Evolutionary conservation across 2,329 filamentous ascomycete genomes (phyloP), one percentile per base, ranked within the genome.

Genomic region (Tetracladium maxilliforme): DNA sequence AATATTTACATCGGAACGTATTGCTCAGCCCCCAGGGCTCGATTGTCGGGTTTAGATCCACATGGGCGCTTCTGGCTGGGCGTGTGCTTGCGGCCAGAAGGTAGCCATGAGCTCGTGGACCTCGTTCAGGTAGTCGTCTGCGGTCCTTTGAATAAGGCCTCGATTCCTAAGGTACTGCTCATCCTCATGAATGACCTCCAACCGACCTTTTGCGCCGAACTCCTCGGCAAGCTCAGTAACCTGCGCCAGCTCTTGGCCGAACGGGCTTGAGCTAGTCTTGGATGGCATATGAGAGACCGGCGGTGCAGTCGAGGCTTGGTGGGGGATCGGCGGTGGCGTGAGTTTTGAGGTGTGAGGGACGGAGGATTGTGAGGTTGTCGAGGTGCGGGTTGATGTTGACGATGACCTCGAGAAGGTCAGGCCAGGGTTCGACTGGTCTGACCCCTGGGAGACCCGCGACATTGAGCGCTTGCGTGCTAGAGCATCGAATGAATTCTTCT

Each of bases 181-280:
- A 48, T 92, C 83, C 28, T 82, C 78, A 22, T 86, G 76, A 19
- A 74, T 54, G 22, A 71, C 58, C n/a, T 64, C 61, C 31, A 66
- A 45, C 11, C 37, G 53, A 19, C 70, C 62, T 33, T 65, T 63
- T 16, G 71, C 61, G 21, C 72, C 71, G 38, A 83, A 87, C 50
- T 94, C 86, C 52, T 95, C 90, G 0, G 78, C 87, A 10, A 94
- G 67, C 51, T 95, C 90, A 26, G 84, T 83, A 14, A 95, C 81
- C 51, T 95, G 79, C 29, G 82, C 83, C 26, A 95, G 60, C 51
- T 98, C 90, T 25, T 77, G 74, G 26, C 82, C 82, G 41, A 95
- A 95, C 1, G 87, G 87, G 47, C n/a, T n/a, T 90, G 70, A 47
- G 41, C 43, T 53, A 31, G 57, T 56, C 28, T 52, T 36, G 14